Base-by-base conservation (phyloP, 2,329 filamentous ascomycete genomes). In the Xylaria sp. region DNA sequence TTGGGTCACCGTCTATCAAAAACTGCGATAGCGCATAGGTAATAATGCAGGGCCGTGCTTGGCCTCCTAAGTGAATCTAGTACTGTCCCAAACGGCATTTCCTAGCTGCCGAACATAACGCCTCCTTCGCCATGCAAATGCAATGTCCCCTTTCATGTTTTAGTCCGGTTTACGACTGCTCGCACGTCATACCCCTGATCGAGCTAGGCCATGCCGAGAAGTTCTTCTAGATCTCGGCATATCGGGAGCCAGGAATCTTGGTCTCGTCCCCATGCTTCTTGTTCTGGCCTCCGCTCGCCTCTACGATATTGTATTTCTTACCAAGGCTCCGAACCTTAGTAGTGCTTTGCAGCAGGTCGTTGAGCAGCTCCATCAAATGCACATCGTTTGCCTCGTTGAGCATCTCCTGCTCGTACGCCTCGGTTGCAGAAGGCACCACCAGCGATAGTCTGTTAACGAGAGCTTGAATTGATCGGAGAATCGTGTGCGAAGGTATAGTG, bases 401-500 rank as follows among this genome's bases (percentile, higher is more conserved):
- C 37, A 91, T 85, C 75, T 96, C 90, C 33, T 85, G 81, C 27
- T 87, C 81, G 72, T 94, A 91, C 0, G 85, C 82, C 43, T 83
- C 81, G 25, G 82, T 78, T 69, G 91, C 84, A 2, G 89, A 83
- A 3, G 94, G 92, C 4, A 90, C 87, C 55, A 97, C 85, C 17
- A 98, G 88, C 38, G 90, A 90, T 27, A 97, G 84, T 53, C 94
- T 90, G 51, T 89, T 89, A 64, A 97, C 85, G 40, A 97, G 88
- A 1, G 93, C 90, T 71, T 93, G 91, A 65, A 97, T 92, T 66
- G 92, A 92, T 64, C 95, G 92, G 31, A 99, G 87, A 41, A 97
- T 88, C 1, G 87, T 84, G 71, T 92, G 85, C 6, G 92, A 86
- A 0, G 83, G 83, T 1, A 73, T 75, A 74, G 71, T 80, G 27